Base-by-base conservation (phyloP, 495 filamentous ascomycete species). In the Aspergillus leporis region DNA sequence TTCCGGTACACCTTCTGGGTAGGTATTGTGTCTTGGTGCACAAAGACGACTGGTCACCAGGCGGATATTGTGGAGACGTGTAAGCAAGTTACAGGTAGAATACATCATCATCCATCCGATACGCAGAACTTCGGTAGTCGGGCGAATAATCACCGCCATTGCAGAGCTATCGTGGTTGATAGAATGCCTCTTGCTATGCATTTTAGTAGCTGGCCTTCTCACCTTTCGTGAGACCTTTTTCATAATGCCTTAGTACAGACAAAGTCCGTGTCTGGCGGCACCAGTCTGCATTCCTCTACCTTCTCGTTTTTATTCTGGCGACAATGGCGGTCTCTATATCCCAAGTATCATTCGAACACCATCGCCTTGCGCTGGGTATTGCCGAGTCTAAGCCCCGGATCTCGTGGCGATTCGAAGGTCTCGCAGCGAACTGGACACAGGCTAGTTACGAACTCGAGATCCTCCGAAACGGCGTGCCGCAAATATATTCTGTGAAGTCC, bases 281-380 rank as follows among this genome's bases (percentile, higher is more conserved):
- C 25, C 25, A n/a, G n/a, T 28, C 25, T 28, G 6, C 34, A 36
- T 14, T 14, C 34, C 34, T 5, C 10, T 36, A 2, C 34, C 3
- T 36, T 12, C 13, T 36, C 34, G 2, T 36, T 12, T 28, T 40
- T 12, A 40, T 9, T 45, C 38, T 43, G 10, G 6, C n/a, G 14
- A 36, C 43, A 14, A 63, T 63, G 61, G 46, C 61, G 19, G 46
- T 63, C 40, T 63, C 61, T 14, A 63, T 63, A 22, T 56, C 61
- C 1, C 46, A 51, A n/a, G 23, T 59, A 28, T 55, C 56, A 21
- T 63, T 63, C 38, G 61, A 63, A 45, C 61, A 63, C 30, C 61
- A 63, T 28, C 61, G 55, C 16, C 10, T 49, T 10, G 51, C 55
- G 32, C 47, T 63, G 1, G 55, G 61, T 0, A 63, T 63, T 18